Conservation (phyloP, 192 early-diverging fungal genomes). For the Phycomyces blakesleeanus region DNA sequence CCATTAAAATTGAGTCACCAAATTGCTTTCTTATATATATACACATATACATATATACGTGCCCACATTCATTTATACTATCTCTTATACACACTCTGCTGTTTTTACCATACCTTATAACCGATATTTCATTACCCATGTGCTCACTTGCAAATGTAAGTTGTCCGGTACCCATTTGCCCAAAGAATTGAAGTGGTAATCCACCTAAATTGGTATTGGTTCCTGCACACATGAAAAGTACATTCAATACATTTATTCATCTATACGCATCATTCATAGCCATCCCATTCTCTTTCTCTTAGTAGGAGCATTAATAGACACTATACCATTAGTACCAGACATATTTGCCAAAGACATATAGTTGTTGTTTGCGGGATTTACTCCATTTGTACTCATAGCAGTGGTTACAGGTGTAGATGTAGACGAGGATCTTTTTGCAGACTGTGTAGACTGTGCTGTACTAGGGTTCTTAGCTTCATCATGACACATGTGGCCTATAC, state of each 20-base stretch:
- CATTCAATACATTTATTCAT: background rate
- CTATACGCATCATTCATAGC: background rate
- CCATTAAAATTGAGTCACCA: too few species aligned
- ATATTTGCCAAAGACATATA: background rate
- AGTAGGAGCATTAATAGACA: background rate
- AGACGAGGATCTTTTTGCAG: background rate
- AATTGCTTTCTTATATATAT: background rate
- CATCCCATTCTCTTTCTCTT: background rate
- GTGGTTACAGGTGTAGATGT: background rate
- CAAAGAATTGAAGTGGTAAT: slow-evolving; percentile 37
- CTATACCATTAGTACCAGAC: background rate
- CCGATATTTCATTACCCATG: slow-evolving; percentile 79
- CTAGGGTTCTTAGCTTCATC: slow-evolving; percentile 67
- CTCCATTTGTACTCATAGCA: background rate
- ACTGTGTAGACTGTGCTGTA: slow-evolving; percentile 12
- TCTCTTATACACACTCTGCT: too few species aligned
- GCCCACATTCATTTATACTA: too few species aligned
- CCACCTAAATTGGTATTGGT: slow-evolving; percentile 27
- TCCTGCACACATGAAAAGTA: background rate
- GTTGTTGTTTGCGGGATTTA: background rate
- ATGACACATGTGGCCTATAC: slow-evolving; percentile 90
- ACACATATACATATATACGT: too few species aligned
- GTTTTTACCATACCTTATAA: slow-evolving; percentile 42
- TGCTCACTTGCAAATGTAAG: slow-evolving; percentile 74
- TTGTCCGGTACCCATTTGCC: slow-evolving; percentile 45